Evolutionary conservation across 129 eudicot genomes (phyloP).

Genomic region (Helichrysum umbraculigerum): DNA sequence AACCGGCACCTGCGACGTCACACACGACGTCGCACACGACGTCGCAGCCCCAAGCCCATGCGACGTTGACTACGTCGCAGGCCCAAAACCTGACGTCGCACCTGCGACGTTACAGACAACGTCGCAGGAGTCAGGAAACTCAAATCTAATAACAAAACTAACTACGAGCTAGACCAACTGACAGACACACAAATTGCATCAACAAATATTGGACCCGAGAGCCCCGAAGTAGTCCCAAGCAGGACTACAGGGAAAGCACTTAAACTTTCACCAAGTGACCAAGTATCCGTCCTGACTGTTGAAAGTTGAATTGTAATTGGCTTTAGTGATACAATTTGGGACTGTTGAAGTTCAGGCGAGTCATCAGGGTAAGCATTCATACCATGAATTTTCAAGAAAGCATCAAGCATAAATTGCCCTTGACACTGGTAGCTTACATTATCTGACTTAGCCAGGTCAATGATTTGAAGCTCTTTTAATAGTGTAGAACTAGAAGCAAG

Average conservation of each 20-base stretch:
- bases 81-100: too few species aligned
- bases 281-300: constrained; percentile 63
- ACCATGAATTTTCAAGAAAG: constrained; percentile 55
- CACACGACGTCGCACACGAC: too few species aligned
- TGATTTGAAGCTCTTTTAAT: constrained; percentile 39
- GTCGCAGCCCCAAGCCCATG: too few species aligned
- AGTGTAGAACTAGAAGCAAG: constrained; percentile 35
- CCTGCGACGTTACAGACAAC: too few species aligned
- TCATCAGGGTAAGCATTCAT: constrained; percentile 55
- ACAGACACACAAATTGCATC: too few species aligned
- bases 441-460: constrained; percentile 28
- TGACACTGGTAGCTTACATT: constrained; percentile 45
- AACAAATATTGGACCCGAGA: constrained; percentile 49
- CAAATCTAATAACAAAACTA: too few species aligned
- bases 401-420: constrained; percentile 40
- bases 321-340: constrained; percentile 47
- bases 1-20: too few species aligned
- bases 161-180: too few species aligned
- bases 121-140: too few species aligned
- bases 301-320: constrained; percentile 48
- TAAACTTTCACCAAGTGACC: constrained; percentile 62
- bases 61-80: too few species aligned
- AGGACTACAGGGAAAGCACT: constrained; percentile 50
- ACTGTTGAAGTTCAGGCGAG: constrained; percentile 34
- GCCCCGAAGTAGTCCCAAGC: constrained; percentile 51